phyloP scores from a whole-genome alignment of 805 yeast species.

The Naumovozyma baii region DNA sequence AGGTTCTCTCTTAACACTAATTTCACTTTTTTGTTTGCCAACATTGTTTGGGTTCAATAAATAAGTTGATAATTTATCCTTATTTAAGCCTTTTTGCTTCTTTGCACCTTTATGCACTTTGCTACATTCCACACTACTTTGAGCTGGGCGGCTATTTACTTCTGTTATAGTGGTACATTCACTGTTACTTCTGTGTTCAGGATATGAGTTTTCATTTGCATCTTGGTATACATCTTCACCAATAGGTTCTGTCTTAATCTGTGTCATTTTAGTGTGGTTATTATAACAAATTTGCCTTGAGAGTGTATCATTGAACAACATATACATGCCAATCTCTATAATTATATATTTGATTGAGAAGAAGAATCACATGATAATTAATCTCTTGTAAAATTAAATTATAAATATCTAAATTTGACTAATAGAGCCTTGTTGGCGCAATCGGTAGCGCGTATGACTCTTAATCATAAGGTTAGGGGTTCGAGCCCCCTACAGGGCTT shows the following conservation, averaged over 20 bases:
- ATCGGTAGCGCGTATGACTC: conserved; percentile 17
- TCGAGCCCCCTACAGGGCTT: conserved; percentile 15
- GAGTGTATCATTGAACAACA: too few relatives aligned
- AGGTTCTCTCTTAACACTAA: background rate
- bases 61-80: background rate
- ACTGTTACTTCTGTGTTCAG: background rate
- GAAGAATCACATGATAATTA: too few relatives aligned
- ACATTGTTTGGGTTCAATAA: background rate
- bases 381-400: too few relatives aligned
- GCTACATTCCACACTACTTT: background rate
- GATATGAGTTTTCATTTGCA: background rate
- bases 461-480: conserved; percentile 14
- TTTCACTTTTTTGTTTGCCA: background rate
- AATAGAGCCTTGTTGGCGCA: conserved; percentile 10
- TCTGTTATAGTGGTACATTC: background rate
- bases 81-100: background rate
- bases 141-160: background rate
- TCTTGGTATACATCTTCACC: background rate
- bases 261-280: too few relatives aligned
- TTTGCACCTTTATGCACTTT: background rate
- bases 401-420: too few relatives aligned
- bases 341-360: too few relatives aligned
- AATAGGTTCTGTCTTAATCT: too few relatives aligned
- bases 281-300: too few relatives aligned
- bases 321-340: too few relatives aligned